phyloP scores from a whole-genome alignment of 2,329 filamentous ascomycete genomes.

The Penicillium sp. region DNA sequence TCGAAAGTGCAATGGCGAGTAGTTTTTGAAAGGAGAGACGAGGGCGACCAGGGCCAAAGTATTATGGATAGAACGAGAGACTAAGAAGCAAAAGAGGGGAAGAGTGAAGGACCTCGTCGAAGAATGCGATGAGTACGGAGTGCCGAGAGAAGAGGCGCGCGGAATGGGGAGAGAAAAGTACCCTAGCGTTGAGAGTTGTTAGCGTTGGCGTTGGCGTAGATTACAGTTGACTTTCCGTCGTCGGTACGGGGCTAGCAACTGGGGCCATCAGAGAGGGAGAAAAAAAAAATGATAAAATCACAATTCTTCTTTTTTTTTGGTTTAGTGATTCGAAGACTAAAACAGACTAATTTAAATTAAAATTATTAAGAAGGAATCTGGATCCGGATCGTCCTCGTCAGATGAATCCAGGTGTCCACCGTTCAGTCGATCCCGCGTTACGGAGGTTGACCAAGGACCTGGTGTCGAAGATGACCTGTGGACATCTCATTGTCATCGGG shows the following conservation, averaged over 20 bases:
- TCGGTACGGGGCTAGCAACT: conserved; percentile 16
- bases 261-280: background rate
- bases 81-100: conserved; percentile 10
- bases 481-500: background rate
- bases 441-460: too few relatives aligned
- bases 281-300: background rate
- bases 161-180: conserved; percentile 12
- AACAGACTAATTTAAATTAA: conserved; percentile 10
- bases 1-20: conserved; percentile 2
- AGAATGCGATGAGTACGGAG: conserved; percentile 20
- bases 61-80: background rate
- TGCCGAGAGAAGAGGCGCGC: background rate
- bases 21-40: conserved; percentile 6
- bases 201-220: conserved; percentile 6
- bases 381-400: conserved; percentile 26
- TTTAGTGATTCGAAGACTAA: background rate
- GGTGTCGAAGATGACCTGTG: background rate
- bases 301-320: background rate
- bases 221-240: conserved; percentile 1
- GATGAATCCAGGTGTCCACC: conserved; percentile 17
- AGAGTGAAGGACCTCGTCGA: conserved; percentile 12
- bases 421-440: conserved; percentile 19
- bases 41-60: conserved; percentile 1
- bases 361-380: conserved; percentile 24
- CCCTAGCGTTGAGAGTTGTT: conserved; percentile 3